Evolutionary conservation across 306 rosid species (phyloP).

Genomic region (Aeschynomene evenia): DNA sequence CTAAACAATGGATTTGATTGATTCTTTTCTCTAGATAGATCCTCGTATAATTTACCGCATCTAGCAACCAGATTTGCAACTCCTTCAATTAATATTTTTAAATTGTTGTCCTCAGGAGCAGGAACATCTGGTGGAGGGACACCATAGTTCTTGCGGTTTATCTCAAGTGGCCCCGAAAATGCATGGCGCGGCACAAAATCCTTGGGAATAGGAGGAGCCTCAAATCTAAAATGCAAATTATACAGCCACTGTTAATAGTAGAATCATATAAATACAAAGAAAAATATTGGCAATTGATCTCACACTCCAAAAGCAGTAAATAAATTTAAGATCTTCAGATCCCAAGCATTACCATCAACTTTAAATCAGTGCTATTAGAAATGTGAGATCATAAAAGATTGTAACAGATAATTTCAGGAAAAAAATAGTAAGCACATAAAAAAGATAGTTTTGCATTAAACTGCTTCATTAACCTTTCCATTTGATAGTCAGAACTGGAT

Average conservation of each 20-base stretch:
- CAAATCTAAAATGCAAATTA: slow-evolving; percentile 61
- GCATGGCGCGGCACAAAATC: slow-evolving; percentile 73
- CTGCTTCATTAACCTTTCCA: slow-evolving; percentile 61
- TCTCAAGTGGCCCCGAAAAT: slow-evolving; percentile 74
- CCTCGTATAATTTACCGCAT: slow-evolving; percentile 94
- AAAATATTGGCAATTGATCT: neutral
- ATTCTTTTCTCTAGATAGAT: slow-evolving; percentile 88
- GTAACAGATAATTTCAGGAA: neutral
- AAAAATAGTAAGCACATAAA: neutral
- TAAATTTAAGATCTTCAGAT: slow-evolving; percentile 9
- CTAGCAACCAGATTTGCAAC: slow-evolving; percentile 91
- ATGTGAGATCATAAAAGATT: slow-evolving; percentile 11
- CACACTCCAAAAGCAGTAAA: slow-evolving; percentile 8
- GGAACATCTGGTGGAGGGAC: slow-evolving; percentile 68
- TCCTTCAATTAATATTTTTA: slow-evolving; percentile 87
- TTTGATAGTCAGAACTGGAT: slow-evolving; percentile 72
- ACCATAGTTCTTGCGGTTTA: slow-evolving; percentile 55
- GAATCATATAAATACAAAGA: slow-evolving; percentile 17
- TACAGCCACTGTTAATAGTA: slow-evolving; percentile 22
- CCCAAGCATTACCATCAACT: neutral
- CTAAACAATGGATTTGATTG: slow-evolving; percentile 78
- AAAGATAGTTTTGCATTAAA: neutral
- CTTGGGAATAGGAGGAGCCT: slow-evolving; percentile 80
- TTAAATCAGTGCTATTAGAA: slow-evolving; percentile 17
- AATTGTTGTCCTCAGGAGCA: slow-evolving; percentile 77